These are phyloP conservation scores for Clonostachys rosea DNA, from an alignment of 2,329 filamentous ascomycete species.

Conservation along the genomic window DNA sequence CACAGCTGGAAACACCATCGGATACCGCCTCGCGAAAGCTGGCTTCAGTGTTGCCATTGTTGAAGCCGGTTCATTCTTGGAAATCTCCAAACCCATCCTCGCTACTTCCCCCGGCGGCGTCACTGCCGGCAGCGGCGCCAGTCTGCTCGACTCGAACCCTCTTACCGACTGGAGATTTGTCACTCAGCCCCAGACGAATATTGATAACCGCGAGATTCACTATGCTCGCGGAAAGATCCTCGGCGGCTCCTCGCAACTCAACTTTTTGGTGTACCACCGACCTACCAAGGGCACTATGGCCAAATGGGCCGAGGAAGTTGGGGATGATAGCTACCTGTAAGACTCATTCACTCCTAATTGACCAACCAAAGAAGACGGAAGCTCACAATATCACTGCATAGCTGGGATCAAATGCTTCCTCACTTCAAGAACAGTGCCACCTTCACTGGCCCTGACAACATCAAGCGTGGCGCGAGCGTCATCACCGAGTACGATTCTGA, in stretches of 20 bases:
- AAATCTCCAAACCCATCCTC: slow-evolving; percentile 19
- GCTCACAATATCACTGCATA: not conserved
- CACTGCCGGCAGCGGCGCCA: slow-evolving; percentile 10
- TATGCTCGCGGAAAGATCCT: slow-evolving; percentile 29
- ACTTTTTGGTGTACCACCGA: slow-evolving; percentile 26
- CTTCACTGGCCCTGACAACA: slow-evolving; percentile 14
- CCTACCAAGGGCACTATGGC: slow-evolving; percentile 20
- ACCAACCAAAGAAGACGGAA: no score
- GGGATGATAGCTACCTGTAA: slow-evolving; percentile 18
- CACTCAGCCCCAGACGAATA: slow-evolving; percentile 13
- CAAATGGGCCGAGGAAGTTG: slow-evolving; percentile 17
- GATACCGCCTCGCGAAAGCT: slow-evolving; percentile 21
- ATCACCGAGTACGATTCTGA: slow-evolving; percentile 14
- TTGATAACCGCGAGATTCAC: slow-evolving; percentile 18
- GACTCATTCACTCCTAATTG: not conserved
- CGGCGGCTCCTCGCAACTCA: slow-evolving; percentile 29
- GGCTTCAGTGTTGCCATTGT: slow-evolving; percentile 25
- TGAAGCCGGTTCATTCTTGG: slow-evolving; percentile 27
- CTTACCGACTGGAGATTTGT: slow-evolving; percentile 21
- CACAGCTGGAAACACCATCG: slow-evolving; percentile 26
- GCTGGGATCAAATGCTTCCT: slow-evolving; percentile 12
- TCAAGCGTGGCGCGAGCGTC: slow-evolving; percentile 9
- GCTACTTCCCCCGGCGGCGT: slow-evolving; percentile 14
- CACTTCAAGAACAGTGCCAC: slow-evolving; percentile 16
- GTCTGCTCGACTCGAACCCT: slow-evolving; percentile 9